Evolutionary conservation across 345 rosid species (phyloP).

Genomic region (Aquilaria malaccensis): DNA sequence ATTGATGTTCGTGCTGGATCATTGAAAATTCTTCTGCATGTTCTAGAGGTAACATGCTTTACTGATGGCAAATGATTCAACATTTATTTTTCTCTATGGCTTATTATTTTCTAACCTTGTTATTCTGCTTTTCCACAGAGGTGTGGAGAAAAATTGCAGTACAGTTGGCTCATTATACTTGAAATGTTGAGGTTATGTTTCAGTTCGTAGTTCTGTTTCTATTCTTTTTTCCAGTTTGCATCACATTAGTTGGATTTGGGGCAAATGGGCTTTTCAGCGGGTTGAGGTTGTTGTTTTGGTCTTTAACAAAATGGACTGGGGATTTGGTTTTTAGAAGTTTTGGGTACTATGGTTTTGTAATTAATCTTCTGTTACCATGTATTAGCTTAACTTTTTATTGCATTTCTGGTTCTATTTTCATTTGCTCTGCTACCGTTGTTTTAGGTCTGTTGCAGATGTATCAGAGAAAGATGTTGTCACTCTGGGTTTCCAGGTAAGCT

Average conservation of each 20-base stretch:
- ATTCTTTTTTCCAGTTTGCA: neutral
- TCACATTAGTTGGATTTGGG: neutral
- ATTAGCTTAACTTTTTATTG: neutral
- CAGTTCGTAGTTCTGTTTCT: conserved; percentile 5
- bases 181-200: conserved; percentile 76
- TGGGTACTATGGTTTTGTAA: neutral
- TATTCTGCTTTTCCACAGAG: conserved; percentile 42
- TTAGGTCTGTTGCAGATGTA: conserved; percentile 91
- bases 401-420: conserved; percentile 7
- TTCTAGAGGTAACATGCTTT: conserved; percentile 63
- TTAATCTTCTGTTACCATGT: neutral
- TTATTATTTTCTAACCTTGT: conserved; percentile 5
- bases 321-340: too few species aligned
- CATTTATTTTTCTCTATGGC: conserved; percentile 6
- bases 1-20: conserved; percentile 78
- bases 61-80: conserved; percentile 5
- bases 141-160: conserved; percentile 78
- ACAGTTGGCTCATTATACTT: conserved; percentile 89
- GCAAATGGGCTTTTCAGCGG: neutral
- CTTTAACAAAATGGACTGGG: too few species aligned
- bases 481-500: conserved; percentile 90
- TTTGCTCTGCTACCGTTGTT: conserved; percentile 9
- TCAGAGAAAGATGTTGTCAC: conserved; percentile 87
- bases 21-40: conserved; percentile 93
- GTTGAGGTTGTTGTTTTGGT: too few species aligned